Evolutionary conservation across 1,139 yeast genomes (phyloP).

Genomic region (Taphrina sp.): DNA sequence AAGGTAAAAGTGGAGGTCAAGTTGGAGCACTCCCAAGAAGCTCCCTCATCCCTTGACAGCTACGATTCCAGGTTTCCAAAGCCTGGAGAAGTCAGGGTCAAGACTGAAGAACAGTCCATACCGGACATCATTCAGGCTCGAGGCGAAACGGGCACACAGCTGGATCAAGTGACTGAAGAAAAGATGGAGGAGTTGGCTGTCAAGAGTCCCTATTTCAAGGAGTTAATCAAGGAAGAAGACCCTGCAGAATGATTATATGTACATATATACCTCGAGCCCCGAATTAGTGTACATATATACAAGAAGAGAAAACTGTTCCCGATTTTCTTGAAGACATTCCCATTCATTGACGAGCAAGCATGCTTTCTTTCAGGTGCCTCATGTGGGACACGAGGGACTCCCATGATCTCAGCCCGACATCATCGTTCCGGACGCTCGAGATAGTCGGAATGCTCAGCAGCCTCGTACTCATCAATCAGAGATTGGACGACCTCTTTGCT

Average conservation of each 20-base stretch:
- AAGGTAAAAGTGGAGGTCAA: constrained; percentile 3
- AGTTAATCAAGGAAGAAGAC: background rate
- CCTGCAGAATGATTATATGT: too few relatives aligned
- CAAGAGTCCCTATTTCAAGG: constrained; percentile 6
- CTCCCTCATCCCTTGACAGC: too few relatives aligned
- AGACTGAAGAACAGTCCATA: constrained; percentile 1
- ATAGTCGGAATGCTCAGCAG: constrained; percentile 58
- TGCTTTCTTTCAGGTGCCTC: too few relatives aligned
- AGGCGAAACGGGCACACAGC: constrained; percentile 12
- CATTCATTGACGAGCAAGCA: too few relatives aligned
- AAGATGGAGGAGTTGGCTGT: background rate
- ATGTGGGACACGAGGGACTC: too few relatives aligned
- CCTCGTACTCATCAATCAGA: constrained; percentile 69
- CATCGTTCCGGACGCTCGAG: constrained; percentile 7
- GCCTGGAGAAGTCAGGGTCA: background rate
- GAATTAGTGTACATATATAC: constrained; percentile 1
- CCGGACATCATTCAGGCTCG: background rate
- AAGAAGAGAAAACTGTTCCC: background rate
- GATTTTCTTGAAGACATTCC: too few relatives aligned
- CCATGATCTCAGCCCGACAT: too few relatives aligned
- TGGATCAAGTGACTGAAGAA: constrained; percentile 33
- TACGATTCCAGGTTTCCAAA: constrained; percentile 5
- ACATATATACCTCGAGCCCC: too few relatives aligned
- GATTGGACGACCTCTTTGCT: constrained; percentile 69
- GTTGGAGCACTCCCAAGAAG: background rate